Base-by-base conservation (phyloP, 106 monocot species). In the Agapanthus africanus region DNA sequence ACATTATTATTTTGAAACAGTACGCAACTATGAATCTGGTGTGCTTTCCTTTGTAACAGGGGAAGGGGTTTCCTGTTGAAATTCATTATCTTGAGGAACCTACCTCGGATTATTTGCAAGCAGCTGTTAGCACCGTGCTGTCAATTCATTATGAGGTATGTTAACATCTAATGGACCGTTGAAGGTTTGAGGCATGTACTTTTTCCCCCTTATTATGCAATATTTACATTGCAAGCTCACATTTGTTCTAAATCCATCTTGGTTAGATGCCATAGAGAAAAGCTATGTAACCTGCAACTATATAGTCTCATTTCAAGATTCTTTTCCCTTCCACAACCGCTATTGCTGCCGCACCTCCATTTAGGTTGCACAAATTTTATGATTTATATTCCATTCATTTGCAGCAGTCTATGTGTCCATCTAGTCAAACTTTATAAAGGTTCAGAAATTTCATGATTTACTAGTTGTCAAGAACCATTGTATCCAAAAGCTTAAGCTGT, bases 141-240 rank as follows among this genome's bases (percentile, higher is more conserved):
- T 76, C 84, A 54, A 99, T 99, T 81, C 84, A 99, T 76, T 75
- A 78, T 57, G 82, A 91, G 82, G 97, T 97, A 74, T n/a, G n/a
- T n/a, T n/a, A n/a, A n/a, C n/a, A n/a, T n/a, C n/a, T n/a, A n/a
- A n/a, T n/a, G n/a, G n/a, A n/a, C n/a, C n/a, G n/a, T n/a, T n/a
- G n/a, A n/a, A n/a, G n/a, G n/a, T n/a, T n/a, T n/a, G n/a, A n/a
- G n/a, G n/a, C n/a, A n/a, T n/a, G n/a, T n/a, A n/a, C n/a, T n/a
- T n/a, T n/a, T 68, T 32, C 3, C 64, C 47, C 27, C 30, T 70
- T 37, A 22, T 36, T 37, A 54, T 54, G 52, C 26, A 54, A 30
- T 57, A 2, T 57, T 15, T 57, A n/a, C 1, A 30, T 57, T 57
- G 4, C 14, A 57, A 57, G 30, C 14, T 14, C 56, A 28, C 10